Evolutionary conservation across 257 asterid genomes (phyloP), one percentile per base, ranked within the genome.

Genomic region (Primulina tabacum): DNA sequence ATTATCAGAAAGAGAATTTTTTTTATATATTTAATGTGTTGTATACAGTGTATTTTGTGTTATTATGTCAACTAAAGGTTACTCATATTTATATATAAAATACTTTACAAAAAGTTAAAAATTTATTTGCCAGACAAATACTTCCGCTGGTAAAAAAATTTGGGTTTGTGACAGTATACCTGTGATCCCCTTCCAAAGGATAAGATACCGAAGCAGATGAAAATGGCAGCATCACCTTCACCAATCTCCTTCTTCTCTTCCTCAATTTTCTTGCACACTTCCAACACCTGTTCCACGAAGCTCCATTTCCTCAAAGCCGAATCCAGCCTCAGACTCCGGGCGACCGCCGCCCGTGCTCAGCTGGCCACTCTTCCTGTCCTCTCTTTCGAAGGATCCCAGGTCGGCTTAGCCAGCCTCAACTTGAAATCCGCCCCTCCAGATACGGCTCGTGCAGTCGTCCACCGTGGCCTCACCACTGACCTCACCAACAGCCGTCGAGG

Each of bases 371-470:
- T 93, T 43, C 96, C 97, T 2, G 73, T 90, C n/a, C 86, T 90
- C 72, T 85, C 95, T 6, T 90, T 87, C 80, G 96, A 90, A 30
- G 99, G 99, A 5, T 59, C 81, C 57, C 80, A 89, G 70, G 85
- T 86, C 55, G 99, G 97, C 58, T 77, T 95, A 83, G 67, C 95
- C 75, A 72, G 90, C 17, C 96, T 90, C 82, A 77, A 77, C 78
- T 30, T 93, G 4, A 89, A 86, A 62, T 85, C 99, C 68, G 97
- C 99, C 56, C 86, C 96, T 0, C 76, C 83, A 8, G 92, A 90
- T 5, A 90, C 99, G 64, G 95, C 99, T 1, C 96, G 99, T 69
- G 86, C 97, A 69, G 97, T 93, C 81, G 97, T 93, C 79, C 97
- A 93, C 84, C 96, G 99, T 4, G 99, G 99, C 1, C 58, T 93